Conservation (phyloP, 2,329 filamentous ascomycete species). For the Colletotrichum camelliae region DNA sequence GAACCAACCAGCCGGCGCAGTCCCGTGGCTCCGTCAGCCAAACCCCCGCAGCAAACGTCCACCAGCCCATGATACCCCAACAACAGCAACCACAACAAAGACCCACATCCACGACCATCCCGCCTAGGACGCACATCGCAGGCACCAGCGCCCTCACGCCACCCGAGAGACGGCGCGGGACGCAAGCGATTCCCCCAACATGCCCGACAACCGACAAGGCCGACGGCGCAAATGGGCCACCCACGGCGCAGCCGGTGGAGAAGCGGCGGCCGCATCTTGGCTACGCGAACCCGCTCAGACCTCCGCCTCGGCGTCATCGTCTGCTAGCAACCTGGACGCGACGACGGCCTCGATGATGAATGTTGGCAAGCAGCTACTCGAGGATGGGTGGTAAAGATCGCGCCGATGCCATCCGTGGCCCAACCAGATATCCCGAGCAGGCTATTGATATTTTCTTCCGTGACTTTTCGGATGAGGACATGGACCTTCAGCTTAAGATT, state of each 20-base stretch:
- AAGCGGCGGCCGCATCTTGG: slow-evolving; percentile 41
- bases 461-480: slow-evolving; percentile 62
- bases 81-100: slow-evolving; percentile 27
- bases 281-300: slow-evolving; percentile 24
- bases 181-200: slow-evolving; percentile 45
- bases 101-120: slow-evolving; percentile 39
- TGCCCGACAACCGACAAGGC: slow-evolving; percentile 20
- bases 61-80: slow-evolving; percentile 27
- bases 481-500: slow-evolving; percentile 64
- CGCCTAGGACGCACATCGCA: slow-evolving; percentile 42
- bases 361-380: slow-evolving; percentile 30
- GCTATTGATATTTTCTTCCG: slow-evolving; percentile 65
- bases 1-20: slow-evolving; percentile 24
- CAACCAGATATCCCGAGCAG: slow-evolving; percentile 59
- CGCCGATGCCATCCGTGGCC: slow-evolving; percentile 45
- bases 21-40: slow-evolving; percentile 33
- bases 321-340: slow-evolving; percentile 35
- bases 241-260: slow-evolving; percentile 24
- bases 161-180: slow-evolving; percentile 54
- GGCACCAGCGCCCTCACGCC: slow-evolving; percentile 57
- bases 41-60: slow-evolving; percentile 27
- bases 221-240: slow-evolving; percentile 20
- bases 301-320: neutral
- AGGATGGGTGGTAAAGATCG: slow-evolving; percentile 39
- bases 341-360: slow-evolving; percentile 23